Evolutionary conservation across 495 filamentous ascomycete species (phyloP), one percentile per base, ranked within the genome.

Genomic region (Staphylotrichum longicolle): DNA sequence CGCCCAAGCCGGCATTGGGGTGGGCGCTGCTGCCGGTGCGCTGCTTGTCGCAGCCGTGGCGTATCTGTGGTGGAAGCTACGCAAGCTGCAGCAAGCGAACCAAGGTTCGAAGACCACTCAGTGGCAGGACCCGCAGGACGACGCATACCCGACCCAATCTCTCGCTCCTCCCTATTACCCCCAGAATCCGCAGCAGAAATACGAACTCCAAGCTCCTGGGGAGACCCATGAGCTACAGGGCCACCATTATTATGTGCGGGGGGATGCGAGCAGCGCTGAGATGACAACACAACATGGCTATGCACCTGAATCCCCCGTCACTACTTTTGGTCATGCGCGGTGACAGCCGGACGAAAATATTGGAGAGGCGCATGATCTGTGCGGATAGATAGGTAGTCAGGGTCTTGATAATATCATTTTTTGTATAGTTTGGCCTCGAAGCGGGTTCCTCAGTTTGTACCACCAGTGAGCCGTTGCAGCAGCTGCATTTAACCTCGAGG

Each of bases 1-100:
- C 7, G 51, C 51, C 7, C 35, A 54, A 37, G 51, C 51, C 3
- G 51, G 51, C 15, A 54, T 54, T 15, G 51, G 51, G 2, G 51
- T 54, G 4, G 51, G 51, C 51, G 51, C 15, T 15, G 51, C 51
- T 2, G 35, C 32, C 7, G 51, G 51, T n/a, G 37, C 51, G 2
- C 15, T 54, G 3, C 51, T 54, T 15, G 30, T 54, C n/a, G n/a
- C 20, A 12, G 35, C 37, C 37, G 37, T 54, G 20, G 39, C 39
- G 12, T 54, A 42, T 42, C 52, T 54, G 20, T 41, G 37, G 37
- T 54, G 52, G 52, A 42, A 42, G 37, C 27, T 54, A 9, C 41
- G 14, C 15, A 54, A 54, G 37, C 5, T 12, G 15, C 34, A 54
- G 15, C 15, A 32, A 20, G 11, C 35, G 5, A 7, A 37, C 8